Evolutionary conservation across 2,329 filamentous ascomycete species (phyloP).

Genomic region (Hypoxylon sp.): DNA sequence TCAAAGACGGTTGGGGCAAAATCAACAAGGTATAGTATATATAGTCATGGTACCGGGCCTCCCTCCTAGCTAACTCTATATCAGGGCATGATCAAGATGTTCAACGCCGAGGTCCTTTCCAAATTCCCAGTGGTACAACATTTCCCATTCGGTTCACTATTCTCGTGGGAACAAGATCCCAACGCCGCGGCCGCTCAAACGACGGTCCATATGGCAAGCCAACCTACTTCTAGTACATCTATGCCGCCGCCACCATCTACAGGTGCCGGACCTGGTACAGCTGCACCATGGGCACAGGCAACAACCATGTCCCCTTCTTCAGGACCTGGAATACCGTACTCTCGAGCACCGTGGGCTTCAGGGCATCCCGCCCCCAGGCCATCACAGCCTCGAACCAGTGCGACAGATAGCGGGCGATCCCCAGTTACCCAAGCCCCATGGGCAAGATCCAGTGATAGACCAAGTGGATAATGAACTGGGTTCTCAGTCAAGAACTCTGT

Average conservation of each 20-base stretch:
- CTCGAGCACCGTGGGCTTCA: conserved; percentile 47
- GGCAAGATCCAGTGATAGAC: conserved; percentile 50
- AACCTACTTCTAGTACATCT: conserved; percentile 59
- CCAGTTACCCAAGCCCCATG: conserved; percentile 48
- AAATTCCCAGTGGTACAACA: conserved; percentile 99
- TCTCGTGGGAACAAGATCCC: conserved; percentile 80
- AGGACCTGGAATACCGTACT: conserved; percentile 53
- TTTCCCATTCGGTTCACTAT: conserved; percentile 86
- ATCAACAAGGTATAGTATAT: conserved; percentile 80
- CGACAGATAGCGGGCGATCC: conserved; percentile 33
- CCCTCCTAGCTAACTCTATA: conserved; percentile 22
- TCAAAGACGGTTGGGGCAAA: conserved; percentile 95
- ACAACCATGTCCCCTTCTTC: conserved; percentile 57
- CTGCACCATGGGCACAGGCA: conserved; percentile 63
- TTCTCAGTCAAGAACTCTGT: not conserved
- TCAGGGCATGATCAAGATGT: conserved; percentile 99
- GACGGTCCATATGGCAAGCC: conserved; percentile 71
- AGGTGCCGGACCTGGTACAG: conserved; percentile 54
- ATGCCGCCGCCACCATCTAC: conserved; percentile 48
- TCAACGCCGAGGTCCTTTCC: conserved; percentile 93
- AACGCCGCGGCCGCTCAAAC: conserved; percentile 65
- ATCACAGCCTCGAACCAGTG: conserved; percentile 40
- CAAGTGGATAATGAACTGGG: conserved; percentile 44
- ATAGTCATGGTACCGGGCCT: not conserved
- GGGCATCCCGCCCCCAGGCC: conserved; percentile 44